Conservation (phyloP, 2,329 filamentous ascomycete genomes). For the Pseudopithomyces maydicus region DNA sequence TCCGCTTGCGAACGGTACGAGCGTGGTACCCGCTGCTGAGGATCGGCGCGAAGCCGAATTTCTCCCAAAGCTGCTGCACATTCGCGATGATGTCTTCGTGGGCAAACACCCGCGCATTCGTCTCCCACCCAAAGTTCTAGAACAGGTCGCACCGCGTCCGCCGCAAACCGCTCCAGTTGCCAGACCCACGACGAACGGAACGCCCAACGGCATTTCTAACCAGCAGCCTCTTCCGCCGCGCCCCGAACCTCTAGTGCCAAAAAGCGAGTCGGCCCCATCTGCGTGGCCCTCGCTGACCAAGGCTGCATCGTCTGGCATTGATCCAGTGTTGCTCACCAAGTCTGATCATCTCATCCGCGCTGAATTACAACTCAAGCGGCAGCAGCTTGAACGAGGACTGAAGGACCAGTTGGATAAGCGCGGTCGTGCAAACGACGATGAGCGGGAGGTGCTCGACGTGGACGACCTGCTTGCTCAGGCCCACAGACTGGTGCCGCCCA, state of each 20-base stretch:
- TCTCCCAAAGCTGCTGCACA: conserved; percentile 78
- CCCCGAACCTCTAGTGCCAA: conserved; percentile 34
- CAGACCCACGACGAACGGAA: conserved; percentile 39
- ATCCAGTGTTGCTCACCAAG: conserved; percentile 84
- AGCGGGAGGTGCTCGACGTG: conserved; percentile 52
- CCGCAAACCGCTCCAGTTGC: conserved; percentile 30
- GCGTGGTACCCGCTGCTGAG: conserved; percentile 43
- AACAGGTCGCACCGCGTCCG: conserved; percentile 46
- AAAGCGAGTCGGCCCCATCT: conserved; percentile 28
- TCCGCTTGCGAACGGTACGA: conserved; percentile 38
- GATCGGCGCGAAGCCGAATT: conserved; percentile 52
- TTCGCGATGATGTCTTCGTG: conserved; percentile 80
- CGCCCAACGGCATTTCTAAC: conserved; percentile 28
- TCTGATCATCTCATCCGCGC: conserved; percentile 83
- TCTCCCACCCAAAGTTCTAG: conserved; percentile 59
- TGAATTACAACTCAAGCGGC: conserved; percentile 78
- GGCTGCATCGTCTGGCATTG: conserved; percentile 68
- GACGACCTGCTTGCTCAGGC: conserved; percentile 60
- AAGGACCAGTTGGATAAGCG: conserved; percentile 75
- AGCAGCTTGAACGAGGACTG: conserved; percentile 77
- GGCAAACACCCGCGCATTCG: conserved; percentile 71
- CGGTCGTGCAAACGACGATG: conserved; percentile 57
- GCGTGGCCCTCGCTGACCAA: conserved; percentile 43
- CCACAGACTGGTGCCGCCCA: conserved; percentile 72
- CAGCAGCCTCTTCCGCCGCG: conserved; percentile 35